Evolutionary conservation across 441 rosid genomes (phyloP).

Genomic region (Bruguiera hainesii): DNA sequence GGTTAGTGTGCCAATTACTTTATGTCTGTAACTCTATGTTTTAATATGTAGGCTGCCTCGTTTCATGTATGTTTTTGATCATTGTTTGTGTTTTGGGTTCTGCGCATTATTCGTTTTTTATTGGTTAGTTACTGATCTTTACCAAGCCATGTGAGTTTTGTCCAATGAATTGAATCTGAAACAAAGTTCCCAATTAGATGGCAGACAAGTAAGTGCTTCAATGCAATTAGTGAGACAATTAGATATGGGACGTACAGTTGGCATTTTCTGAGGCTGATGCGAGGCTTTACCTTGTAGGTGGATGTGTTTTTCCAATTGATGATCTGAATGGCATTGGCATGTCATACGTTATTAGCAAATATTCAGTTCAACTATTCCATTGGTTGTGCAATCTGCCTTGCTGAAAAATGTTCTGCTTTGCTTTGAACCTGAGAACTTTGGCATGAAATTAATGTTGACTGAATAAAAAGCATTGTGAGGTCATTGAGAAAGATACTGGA

Average conservation of each 20-base stretch:
- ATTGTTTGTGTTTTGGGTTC: background rate
- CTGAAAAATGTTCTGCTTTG: background rate
- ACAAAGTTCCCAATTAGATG: background rate
- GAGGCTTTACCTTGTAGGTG: slow-evolving; percentile 1
- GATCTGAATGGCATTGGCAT: background rate
- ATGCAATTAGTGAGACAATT: slow-evolving; percentile 8
- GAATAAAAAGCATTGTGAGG: too few species aligned
- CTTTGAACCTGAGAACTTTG: background rate
- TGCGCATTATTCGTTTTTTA: slow-evolving; percentile 7
- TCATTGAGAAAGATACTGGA: too few species aligned
- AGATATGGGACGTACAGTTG: background rate
- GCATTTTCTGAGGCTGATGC: too few species aligned
- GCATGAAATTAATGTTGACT: background rate
- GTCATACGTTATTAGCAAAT: background rate
- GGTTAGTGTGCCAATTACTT: background rate
- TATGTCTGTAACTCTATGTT: background rate
- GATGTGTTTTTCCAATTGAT: slow-evolving; percentile 10
- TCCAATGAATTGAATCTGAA: slow-evolving; percentile 5
- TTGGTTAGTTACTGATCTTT: slow-evolving; percentile 12
- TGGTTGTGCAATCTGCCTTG: background rate
- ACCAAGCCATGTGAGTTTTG: slow-evolving; percentile 6
- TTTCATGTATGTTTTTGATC: background rate
- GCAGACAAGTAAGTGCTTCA: slow-evolving; percentile 4
- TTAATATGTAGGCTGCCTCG: background rate
- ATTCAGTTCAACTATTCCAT: background rate